phyloP scores from a whole-genome alignment of 306 rosid genomes.

The Crataegus laevigata region DNA sequence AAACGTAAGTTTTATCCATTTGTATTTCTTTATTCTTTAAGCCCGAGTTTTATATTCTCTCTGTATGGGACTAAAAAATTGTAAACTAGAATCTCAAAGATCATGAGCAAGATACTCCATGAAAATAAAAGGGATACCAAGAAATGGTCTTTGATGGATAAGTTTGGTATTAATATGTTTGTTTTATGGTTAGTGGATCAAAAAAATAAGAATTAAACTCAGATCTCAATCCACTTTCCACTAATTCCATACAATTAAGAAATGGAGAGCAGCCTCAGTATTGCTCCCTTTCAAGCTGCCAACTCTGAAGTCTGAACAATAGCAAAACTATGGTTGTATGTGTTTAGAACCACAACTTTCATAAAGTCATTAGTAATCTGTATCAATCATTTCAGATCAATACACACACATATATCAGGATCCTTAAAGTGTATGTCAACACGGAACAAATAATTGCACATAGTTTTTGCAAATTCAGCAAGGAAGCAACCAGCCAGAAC shows the following conservation, averaged over 20 bases:
- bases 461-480: background rate
- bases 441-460: background rate
- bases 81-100: background rate
- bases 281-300: background rate
- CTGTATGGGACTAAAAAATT: background rate
- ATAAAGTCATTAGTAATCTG: background rate
- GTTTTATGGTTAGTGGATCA: conserved; percentile 2
- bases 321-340: background rate
- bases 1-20: too few species aligned
- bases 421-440: background rate
- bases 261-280: background rate
- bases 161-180: background rate
- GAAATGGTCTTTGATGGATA: background rate
- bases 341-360: background rate
- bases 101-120: background rate
- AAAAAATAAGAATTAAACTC: conserved; percentile 5
- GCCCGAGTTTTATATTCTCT: background rate
- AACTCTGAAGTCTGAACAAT: background rate
- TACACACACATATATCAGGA: background rate
- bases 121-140: background rate
- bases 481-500: background rate
- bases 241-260: background rate
- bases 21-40: background rate
- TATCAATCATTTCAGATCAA: background rate
- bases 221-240: conserved; percentile 13